Evolutionary conservation across 1,284 basidiomycete genomes (phyloP).

Genomic region (Trichosporon faecale): DNA sequence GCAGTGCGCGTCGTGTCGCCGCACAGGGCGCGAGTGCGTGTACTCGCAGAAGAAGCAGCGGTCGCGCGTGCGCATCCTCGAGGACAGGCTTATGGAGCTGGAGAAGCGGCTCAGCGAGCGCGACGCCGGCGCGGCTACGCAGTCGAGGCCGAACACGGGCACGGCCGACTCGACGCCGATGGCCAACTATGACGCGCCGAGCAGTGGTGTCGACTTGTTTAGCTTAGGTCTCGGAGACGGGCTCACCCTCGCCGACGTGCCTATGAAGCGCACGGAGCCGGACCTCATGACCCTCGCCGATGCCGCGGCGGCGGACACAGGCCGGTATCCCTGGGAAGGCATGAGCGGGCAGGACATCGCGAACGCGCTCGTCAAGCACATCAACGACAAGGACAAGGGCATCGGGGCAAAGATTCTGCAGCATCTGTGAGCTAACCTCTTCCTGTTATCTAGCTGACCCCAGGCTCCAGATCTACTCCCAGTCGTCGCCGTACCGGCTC

Average conservation of each 20-base stretch:
- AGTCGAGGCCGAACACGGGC: not conserved
- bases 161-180: not conserved
- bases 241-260: constrained; percentile 17
- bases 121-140: not conserved
- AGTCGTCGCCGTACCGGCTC: constrained; percentile 15
- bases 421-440: constrained; percentile 41
- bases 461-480: constrained; percentile 32
- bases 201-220: constrained; percentile 14
- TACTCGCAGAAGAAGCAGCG: constrained; percentile 50
- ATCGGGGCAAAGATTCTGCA: constrained; percentile 42
- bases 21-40: constrained; percentile 42
- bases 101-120: constrained; percentile 31
- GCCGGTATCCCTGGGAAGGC: constrained; percentile 31
- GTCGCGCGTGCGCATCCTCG: constrained; percentile 43
- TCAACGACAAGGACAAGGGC: constrained; percentile 32
- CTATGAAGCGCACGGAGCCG: constrained; percentile 25
- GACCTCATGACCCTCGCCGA: constrained; percentile 52
- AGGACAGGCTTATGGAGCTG: constrained; percentile 47
- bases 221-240: constrained; percentile 13
- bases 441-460: not conserved
- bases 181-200: constrained; percentile 9
- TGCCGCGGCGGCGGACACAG: constrained; percentile 42
- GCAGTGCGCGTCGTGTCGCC: constrained; percentile 42
- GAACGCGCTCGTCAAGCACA: constrained; percentile 33
- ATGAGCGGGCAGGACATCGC: constrained; percentile 34